A percentile compares a stretch with the other conserved stretches of the same genome.
These are phyloP conservation scores for Volvox carteri DNA, from an alignment of 163 green algal species.

Conservation along the genomic window DNA sequence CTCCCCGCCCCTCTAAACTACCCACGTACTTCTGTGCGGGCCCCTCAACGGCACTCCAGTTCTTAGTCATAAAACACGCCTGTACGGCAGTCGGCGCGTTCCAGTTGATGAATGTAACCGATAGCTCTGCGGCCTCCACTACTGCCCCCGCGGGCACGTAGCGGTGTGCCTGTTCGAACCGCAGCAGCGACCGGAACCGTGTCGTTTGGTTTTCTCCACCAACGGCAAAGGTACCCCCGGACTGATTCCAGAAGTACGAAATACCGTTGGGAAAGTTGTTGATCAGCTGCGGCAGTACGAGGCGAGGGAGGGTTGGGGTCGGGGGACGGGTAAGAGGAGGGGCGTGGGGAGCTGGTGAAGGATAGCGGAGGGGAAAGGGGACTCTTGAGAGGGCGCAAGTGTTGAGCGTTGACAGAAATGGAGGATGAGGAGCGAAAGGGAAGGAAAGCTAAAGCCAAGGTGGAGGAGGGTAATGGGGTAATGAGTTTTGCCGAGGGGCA, in stretches of 20 bases:
- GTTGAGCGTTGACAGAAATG: neutral
- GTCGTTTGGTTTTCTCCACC: neutral
- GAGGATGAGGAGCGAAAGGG: neutral
- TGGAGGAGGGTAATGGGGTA: conserved; percentile 5
- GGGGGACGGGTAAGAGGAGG: neutral
- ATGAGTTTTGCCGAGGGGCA: too few relatives aligned
- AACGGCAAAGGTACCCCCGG: neutral
- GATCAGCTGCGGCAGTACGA: conserved; percentile 20
- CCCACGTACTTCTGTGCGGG: neutral
- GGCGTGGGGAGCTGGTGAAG: too few relatives aligned
- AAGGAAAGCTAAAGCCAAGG: neutral
- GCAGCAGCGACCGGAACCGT: conserved; percentile 20
- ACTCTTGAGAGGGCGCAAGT: neutral
- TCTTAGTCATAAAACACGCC: conserved; percentile 5
- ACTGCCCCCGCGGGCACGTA: conserved; percentile 30
- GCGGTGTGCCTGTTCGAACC: conserved; percentile 38
- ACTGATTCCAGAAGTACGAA: conserved; percentile 19
- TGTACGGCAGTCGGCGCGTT: neutral
- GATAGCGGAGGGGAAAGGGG: neutral
- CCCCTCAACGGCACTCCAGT: neutral
- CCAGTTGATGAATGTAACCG: conserved; percentile 37
- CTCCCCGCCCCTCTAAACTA: neutral
- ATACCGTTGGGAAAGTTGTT: conserved; percentile 32
- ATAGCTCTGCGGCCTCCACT: conserved; percentile 33
- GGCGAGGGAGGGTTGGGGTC: neutral